Percentiles rank a stretch among this genome's conserved stretches.
phyloP scores from a whole-genome alignment of 2,329 filamentous ascomycete species.

The Cercospora sp. region DNA sequence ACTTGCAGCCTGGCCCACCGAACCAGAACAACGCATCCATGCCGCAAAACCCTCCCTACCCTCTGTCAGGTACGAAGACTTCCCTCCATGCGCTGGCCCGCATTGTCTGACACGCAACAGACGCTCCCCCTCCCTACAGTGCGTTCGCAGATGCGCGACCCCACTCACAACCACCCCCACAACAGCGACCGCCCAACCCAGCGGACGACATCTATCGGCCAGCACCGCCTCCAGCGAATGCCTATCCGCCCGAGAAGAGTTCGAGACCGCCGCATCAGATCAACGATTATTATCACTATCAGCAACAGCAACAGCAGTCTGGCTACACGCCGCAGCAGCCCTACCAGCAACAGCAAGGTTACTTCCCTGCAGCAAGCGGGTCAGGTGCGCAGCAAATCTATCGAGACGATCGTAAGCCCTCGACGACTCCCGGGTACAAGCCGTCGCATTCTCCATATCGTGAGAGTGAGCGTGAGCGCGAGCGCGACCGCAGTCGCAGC shows the following conservation, averaged over 20 bases:
- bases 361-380: background rate
- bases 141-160: conserved; percentile 29
- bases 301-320: conserved; percentile 24
- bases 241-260: conserved; percentile 22
- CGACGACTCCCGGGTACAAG: conserved; percentile 21
- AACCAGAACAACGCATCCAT: conserved; percentile 14
- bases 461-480: conserved; percentile 19
- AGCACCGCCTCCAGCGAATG: conserved; percentile 26
- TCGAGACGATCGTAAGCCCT: conserved; percentile 16
- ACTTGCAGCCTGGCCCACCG: conserved; percentile 16
- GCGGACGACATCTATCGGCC: conserved; percentile 27
- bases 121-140: conserved; percentile 35
- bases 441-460: conserved; percentile 23
- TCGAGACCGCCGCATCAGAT: conserved; percentile 19
- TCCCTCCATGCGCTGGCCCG: background rate
- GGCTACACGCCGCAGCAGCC: conserved; percentile 17
- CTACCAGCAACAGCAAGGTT: conserved; percentile 8
- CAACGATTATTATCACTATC: conserved; percentile 15
- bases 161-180: conserved; percentile 35
- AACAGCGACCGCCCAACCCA: conserved; percentile 23
- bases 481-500: conserved; percentile 26
- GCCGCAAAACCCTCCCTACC: conserved; percentile 31
- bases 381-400: conserved; percentile 22
- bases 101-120: conserved; percentile 11
- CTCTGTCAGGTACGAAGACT: conserved; percentile 23